Evolutionary conservation across 805 yeast genomes (phyloP), one percentile per base, ranked within the genome.

Genomic region (Teunomyces atbi): DNA sequence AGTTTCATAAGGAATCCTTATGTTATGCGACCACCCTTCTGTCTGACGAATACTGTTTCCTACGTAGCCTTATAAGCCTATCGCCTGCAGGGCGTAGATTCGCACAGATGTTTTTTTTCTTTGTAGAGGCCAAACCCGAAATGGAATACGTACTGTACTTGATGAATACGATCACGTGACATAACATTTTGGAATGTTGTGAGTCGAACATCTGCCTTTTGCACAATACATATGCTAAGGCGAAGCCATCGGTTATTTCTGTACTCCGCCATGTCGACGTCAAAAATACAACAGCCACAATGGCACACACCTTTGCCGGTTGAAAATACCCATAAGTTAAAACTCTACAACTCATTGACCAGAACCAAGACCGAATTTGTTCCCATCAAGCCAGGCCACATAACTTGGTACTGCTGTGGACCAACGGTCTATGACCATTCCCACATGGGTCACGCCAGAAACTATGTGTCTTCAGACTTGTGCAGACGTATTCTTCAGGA

Each of bases 401-500:
- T 94, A 42, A 78, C 90, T 0, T 94, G 99, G 99, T 94, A 94
- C 71, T 87, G 90, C 47, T 94, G 99, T 77, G 99, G 99, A 5
- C 99, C 99, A 10, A 94, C 99, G 0, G 99, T 94, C 12, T 94
- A 94, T 62, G 96, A 94, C 67, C 82, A 94, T 28, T 81, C 91
- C 44, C 99, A 94, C 62, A 90, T 94, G 97, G 99, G 99, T 18
- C 99, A 94, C 65, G 99, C 99, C 11, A 78, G 99, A 66, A 94
- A 94, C 69, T 94, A 94, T 60, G 98, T 94, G 42, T 82, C 96
- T 7, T 88, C 87, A 44, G 99, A 94, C 65, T 89, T 94, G 62
- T 87, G 90, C 63, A 82, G 99, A 64, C 79, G 99, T 56, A 79
- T 94, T 42, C 64, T 94, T 53, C 89, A 85, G 65, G 89, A 92